Conservation (phyloP, 805 yeast genomes). For the Kluyveromyces nonfermentans region DNA sequence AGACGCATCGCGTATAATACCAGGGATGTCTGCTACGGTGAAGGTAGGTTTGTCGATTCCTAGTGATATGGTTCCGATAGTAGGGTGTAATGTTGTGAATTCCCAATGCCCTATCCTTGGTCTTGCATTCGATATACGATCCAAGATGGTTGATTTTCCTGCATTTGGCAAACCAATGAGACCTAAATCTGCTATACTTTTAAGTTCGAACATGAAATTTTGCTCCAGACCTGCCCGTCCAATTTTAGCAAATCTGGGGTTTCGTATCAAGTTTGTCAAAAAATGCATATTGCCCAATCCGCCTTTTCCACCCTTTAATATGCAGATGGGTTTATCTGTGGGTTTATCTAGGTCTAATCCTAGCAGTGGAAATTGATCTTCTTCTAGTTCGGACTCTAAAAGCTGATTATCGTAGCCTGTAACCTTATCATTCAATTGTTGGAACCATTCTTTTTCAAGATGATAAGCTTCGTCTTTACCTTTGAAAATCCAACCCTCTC, state of each 20-base stretch:
- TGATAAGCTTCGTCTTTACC: conserved; percentile 70
- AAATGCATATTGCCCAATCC: conserved; percentile 97
- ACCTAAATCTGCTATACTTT: conserved; percentile 86
- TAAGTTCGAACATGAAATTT: conserved; percentile 70
- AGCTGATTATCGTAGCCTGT: conserved; percentile 52
- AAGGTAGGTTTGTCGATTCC: conserved; percentile 56
- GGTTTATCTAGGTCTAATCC: conserved; percentile 67
- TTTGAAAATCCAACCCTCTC: conserved; percentile 84
- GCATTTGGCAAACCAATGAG: conserved; percentile 95
- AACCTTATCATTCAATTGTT: conserved; percentile 53
- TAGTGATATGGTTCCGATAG: conserved; percentile 74
- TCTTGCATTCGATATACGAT: conserved; percentile 80
- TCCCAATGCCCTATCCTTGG: conserved; percentile 96
- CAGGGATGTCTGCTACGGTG: conserved; percentile 97
- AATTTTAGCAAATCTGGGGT: conserved; percentile 77
- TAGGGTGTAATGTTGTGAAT: conserved; percentile 88
- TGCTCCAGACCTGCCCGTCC: conserved; percentile 67
- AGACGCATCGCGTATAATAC: conserved; percentile 82
- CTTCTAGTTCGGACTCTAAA: conserved; percentile 44
- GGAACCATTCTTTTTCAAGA: conserved; percentile 54
- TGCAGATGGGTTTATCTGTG: conserved; percentile 54
- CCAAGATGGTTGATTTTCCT: conserved; percentile 81
- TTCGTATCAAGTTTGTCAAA: conserved; percentile 69
- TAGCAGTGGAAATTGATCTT: conserved; percentile 68
- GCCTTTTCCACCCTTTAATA: conserved; percentile 82